Evolutionary conservation across 2,329 filamentous ascomycete species (phyloP), one percentile per base, ranked within the genome.

Genomic region (Trichoderma cornu-damae): DNA sequence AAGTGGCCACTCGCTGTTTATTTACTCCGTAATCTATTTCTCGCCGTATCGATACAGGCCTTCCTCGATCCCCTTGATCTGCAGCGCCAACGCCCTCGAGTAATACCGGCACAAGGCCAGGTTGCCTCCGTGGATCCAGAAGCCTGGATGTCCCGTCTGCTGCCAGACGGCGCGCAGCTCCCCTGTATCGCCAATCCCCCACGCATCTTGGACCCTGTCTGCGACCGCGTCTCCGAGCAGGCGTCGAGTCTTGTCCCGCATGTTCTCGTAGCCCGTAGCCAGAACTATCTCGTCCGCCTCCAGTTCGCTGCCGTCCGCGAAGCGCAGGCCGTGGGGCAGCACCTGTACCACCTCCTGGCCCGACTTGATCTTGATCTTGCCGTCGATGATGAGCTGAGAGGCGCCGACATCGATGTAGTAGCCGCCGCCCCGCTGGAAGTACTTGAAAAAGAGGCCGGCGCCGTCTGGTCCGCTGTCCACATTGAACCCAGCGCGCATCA

Each of bases 331-430:
- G 0, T 72, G 64, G 0, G 76, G 71, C 0, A 79, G 73, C 2
- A 87, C 77, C 20, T 74, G 70, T 2, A 70, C 65, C 12, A 87
- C 79, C 9, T 82, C 80, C 4, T 79, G 77, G 1, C 79, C 82
- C 38, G 82, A 79, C 66, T 82, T 82, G 24, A 88, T 72, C 62
- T 82, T 82, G 67, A 89, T 82, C 65, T 82, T 83, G 0, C 85
- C 84, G 11, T 86, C 80, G 2, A 75, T 74, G 58, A 89, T 86
- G 22, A 88, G 75, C 64, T 81, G 70, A 0, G 80, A 81, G 0
- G 79, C 81, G 0, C 86, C 86, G 1, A 87, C 84, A 60, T 89
- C 83, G 60, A 88, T 85, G 69, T 88, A 88, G 66, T 88, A 88
- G 0, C 86, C 85, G 0, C 86, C 86, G 1, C 84, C 84, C 2